These are phyloP conservation scores for Globisporangium okanoganense DNA, from an alignment of 352 stramenopile genomes.

Conservation along the genomic window DNA sequence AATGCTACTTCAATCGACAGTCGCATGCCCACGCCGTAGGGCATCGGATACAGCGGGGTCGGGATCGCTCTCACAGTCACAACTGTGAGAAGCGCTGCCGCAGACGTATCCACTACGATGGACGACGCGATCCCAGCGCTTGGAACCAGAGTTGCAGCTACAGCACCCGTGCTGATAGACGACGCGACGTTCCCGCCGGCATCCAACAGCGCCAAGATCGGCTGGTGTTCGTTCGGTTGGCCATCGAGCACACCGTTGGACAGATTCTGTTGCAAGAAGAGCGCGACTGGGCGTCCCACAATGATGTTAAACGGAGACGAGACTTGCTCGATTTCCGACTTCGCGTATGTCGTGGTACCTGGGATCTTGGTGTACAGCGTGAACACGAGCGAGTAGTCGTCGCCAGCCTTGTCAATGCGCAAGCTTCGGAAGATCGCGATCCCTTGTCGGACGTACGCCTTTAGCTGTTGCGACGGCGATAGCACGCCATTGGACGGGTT, in stretches of 20 bases:
- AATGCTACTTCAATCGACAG: slow-evolving; percentile 69
- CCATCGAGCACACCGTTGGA: slow-evolving; percentile 72
- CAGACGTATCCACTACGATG: slow-evolving; percentile 63
- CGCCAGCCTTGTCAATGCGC: slow-evolving; percentile 68
- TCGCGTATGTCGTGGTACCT: slow-evolving; percentile 32
- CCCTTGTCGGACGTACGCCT: slow-evolving; percentile 37
- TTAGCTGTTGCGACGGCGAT: slow-evolving; percentile 35
- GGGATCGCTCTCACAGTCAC: slow-evolving; percentile 36
- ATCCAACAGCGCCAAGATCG: slow-evolving; percentile 57
- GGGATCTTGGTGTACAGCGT: slow-evolving; percentile 49
- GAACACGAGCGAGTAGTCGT: slow-evolving; percentile 73
- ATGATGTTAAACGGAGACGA: slow-evolving; percentile 59
- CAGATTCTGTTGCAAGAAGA: slow-evolving; percentile 46
- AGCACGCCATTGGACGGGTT: slow-evolving; percentile 66
- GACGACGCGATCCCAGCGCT: slow-evolving; percentile 55
- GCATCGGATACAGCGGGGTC: slow-evolving; percentile 36
- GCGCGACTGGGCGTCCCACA: slow-evolving; percentile 38
- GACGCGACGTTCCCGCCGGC: slow-evolving; percentile 63
- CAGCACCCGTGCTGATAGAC: slow-evolving; percentile 34
- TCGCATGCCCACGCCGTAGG: slow-evolving; percentile 62
- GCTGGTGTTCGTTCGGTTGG: slow-evolving; percentile 69
- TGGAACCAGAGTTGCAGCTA: slow-evolving; percentile 53
- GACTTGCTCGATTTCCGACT: slow-evolving; percentile 50
- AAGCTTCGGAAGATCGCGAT: slow-evolving; percentile 69
- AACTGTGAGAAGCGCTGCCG: slow-evolving; percentile 40